These are phyloP conservation scores for Ustulina deusta DNA, from an alignment of 2,329 filamentous ascomycete species.

Conservation along the genomic window DNA sequence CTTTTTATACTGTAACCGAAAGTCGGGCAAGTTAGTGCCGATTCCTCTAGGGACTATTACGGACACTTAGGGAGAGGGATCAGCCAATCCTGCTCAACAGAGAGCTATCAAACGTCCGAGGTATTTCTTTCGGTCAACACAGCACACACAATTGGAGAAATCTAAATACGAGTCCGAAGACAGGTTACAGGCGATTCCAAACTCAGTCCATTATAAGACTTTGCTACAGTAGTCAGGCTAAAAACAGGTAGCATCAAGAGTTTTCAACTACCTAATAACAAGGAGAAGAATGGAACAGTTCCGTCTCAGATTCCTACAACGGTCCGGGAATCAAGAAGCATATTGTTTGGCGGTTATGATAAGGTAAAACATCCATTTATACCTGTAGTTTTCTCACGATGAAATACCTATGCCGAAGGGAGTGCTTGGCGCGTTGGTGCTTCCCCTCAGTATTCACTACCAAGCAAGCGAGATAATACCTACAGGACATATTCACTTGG, in stretches of 20 bases:
- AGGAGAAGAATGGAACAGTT: background rate
- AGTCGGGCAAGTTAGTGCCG: constrained; percentile 26
- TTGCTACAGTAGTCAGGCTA: background rate
- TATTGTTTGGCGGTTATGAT: background rate
- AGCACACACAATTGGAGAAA: constrained; percentile 2
- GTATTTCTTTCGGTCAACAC: constrained; percentile 15
- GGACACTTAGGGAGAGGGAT: constrained; percentile 28
- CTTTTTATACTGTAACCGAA: constrained; percentile 15
- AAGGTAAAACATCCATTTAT: background rate
- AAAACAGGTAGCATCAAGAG: constrained; percentile 7
- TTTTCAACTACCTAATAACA: background rate
- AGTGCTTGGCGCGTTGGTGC: background rate
- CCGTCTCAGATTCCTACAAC: background rate
- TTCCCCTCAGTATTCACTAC: too few species aligned
- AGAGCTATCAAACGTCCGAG: constrained; percentile 1
- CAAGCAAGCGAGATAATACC: too few species aligned
- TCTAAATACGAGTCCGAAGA: constrained; percentile 3
- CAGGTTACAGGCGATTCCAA: background rate
- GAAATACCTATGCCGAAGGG: background rate
- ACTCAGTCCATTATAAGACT: constrained; percentile 2
- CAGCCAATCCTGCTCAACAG: constrained; percentile 16
- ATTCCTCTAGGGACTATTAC: constrained; percentile 20
- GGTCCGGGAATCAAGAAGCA: background rate
- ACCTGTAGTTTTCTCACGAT: background rate
- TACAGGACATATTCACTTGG: too few species aligned